Conservation (phyloP, 768 basidiomycete species). For the Leccinum incarnatum region DNA sequence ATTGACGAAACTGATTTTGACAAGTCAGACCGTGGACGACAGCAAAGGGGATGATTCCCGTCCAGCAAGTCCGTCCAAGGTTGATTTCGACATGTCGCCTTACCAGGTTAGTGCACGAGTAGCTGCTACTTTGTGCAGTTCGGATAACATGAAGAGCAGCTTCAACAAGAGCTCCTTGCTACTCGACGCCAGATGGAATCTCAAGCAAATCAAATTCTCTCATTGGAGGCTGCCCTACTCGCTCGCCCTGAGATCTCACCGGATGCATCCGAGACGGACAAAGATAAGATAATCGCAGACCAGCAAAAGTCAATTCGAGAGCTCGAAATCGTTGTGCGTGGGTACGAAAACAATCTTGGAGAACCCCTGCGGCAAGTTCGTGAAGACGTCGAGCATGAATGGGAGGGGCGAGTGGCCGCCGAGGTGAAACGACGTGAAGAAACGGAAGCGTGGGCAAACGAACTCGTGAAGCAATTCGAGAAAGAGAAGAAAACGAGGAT, state of each 20-base stretch:
- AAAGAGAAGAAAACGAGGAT: constrained; percentile 71
- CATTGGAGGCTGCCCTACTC: constrained; percentile 73
- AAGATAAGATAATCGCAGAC: constrained; percentile 70
- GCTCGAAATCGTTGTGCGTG: constrained; percentile 67
- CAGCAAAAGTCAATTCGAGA: constrained; percentile 75
- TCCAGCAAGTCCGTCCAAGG: constrained; percentile 79
- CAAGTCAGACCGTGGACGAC: constrained; percentile 80
- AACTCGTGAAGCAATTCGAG: constrained; percentile 72
- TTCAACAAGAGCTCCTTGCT: constrained; percentile 85
- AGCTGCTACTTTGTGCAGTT: not conserved
- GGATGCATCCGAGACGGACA: constrained; percentile 66
- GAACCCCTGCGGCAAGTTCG: constrained; percentile 63
- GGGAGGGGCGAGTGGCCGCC: constrained; percentile 55
- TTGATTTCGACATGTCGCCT: constrained; percentile 88
- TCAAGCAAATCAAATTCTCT: constrained; percentile 80
- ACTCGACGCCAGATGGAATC: constrained; percentile 76
- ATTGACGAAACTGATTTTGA: constrained; percentile 80
- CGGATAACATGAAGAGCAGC: constrained; percentile 34
- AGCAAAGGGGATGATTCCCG: constrained; percentile 65
- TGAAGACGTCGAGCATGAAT: constrained; percentile 76
- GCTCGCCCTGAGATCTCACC: constrained; percentile 65
- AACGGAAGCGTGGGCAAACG: constrained; percentile 69
- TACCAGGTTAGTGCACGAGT: constrained; percentile 55
- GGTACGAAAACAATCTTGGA: constrained; percentile 72
- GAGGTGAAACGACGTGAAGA: constrained; percentile 63